Conservation (phyloP, 306 rosid genomes). For the Gastrolobium villosum region DNA sequence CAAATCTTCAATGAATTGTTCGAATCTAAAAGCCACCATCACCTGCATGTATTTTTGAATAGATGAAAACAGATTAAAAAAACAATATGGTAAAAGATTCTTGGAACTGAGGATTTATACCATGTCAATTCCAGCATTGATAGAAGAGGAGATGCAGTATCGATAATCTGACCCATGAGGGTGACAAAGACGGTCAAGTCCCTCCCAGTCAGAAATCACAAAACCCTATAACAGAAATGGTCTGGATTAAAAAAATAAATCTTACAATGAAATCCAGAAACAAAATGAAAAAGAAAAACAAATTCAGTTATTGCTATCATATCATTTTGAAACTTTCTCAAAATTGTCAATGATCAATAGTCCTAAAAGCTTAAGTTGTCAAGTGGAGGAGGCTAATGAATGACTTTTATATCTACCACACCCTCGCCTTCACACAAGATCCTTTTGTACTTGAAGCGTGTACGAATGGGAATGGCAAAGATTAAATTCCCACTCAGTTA, state of each 20-base stretch:
- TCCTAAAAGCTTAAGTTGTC: constrained; percentile 6
- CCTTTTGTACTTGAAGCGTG: neutral
- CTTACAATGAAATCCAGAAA: constrained; percentile 30
- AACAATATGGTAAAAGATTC: constrained; percentile 6
- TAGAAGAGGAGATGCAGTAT: constrained; percentile 65
- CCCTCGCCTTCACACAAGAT: neutral
- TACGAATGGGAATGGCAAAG: neutral
- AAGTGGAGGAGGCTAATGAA: neutral
- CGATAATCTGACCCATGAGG: constrained; percentile 75
- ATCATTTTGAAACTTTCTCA: neutral
- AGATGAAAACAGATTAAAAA: constrained; percentile 15
- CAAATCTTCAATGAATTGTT: constrained; percentile 64
- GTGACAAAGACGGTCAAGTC: constrained; percentile 67
- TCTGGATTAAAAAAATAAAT: constrained; percentile 17
- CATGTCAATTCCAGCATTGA: constrained; percentile 95
- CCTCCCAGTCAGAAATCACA: constrained; percentile 90
- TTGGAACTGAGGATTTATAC: constrained; percentile 53
- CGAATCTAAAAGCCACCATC: constrained; percentile 69
- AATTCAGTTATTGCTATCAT: neutral
- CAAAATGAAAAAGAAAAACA: constrained; percentile 31
- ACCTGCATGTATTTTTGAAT: constrained; percentile 64
- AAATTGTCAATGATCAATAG: constrained; percentile 5
- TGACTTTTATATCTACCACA: neutral
- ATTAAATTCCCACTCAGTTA: neutral
- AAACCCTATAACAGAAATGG: constrained; percentile 70